These are phyloP conservation scores for Barnettozyma pratensis DNA, from an alignment of 805 yeast species.

Conservation along the genomic window DNA sequence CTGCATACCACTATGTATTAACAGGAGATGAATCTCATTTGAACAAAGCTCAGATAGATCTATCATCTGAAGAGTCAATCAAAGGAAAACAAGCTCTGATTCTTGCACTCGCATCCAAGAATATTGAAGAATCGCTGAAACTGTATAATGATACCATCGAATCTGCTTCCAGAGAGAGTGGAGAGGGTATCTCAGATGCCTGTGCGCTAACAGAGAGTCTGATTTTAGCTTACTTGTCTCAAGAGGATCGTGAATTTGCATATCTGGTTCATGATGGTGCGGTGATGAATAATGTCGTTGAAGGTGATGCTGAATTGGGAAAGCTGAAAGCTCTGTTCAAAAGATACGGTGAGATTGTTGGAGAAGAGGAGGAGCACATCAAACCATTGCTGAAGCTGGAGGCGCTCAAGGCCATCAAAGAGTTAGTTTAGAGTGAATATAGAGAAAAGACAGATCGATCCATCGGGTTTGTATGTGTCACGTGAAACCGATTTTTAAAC, in stretches of 20 bases:
- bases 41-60: not conserved
- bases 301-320: constrained; percentile 36
- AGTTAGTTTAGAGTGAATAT: not conserved
- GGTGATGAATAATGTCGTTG: constrained; percentile 30
- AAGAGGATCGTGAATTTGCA: constrained; percentile 51
- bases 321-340: constrained; percentile 39
- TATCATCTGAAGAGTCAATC: not conserved
- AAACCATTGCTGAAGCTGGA: constrained; percentile 12
- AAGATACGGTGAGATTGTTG: constrained; percentile 46
- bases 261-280: constrained; percentile 45
- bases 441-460: too few species aligned
- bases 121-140: constrained; percentile 34
- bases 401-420: constrained; percentile 14
- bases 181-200: constrained; percentile 33
- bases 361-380: constrained; percentile 31
- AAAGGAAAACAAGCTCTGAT: constrained; percentile 37
- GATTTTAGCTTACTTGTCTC: constrained; percentile 37
- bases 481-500: too few species aligned
- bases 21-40: not conserved
- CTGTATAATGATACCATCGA: constrained; percentile 43
- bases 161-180: constrained; percentile 30
- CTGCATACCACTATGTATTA: constrained; percentile 5
- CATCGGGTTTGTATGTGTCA: too few species aligned
- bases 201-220: constrained; percentile 44
- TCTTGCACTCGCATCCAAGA: constrained; percentile 35